Conservation (phyloP, 164 flowering plant species). For the Stephania cephalantha region DNA sequence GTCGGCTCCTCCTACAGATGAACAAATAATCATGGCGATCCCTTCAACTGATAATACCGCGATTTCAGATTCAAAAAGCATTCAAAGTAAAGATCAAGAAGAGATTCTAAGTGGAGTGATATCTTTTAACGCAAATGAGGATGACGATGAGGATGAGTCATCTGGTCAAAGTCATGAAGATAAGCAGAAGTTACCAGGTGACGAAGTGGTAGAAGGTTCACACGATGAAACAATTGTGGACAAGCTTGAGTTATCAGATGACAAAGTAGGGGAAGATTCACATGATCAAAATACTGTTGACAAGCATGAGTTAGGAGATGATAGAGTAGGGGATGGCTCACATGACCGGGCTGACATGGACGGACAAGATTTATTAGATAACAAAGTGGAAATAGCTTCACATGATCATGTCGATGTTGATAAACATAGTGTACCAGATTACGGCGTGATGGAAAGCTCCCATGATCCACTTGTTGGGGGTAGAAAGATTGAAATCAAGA, state of each 20-base stretch:
- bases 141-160: background rate
- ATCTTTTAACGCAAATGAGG: conserved; percentile 17
- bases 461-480: conserved; percentile 13
- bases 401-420: background rate
- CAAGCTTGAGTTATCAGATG: conserved; percentile 10
- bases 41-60: conserved; percentile 16
- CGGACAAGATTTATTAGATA: conserved; percentile 10
- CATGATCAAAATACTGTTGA: background rate
- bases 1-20: conserved; percentile 14
- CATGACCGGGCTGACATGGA: conserved; percentile 8
- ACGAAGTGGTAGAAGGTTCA: conserved; percentile 9
- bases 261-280: conserved; percentile 9
- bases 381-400: conserved; percentile 10
- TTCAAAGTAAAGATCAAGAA: conserved; percentile 17
- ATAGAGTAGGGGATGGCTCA: conserved; percentile 5
- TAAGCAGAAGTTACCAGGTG: conserved; percentile 11
- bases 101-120: conserved; percentile 22
- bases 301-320: conserved; percentile 10
- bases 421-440: conserved; percentile 10
- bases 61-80: background rate
- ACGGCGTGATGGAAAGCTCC: conserved; percentile 13
- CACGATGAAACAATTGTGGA: background rate
- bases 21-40: conserved; percentile 17
- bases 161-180: conserved; percentile 8
- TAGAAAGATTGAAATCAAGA: conserved; percentile 15